Evolutionary conservation across 1,139 yeast species (phyloP).

Genomic region (Scheffersomyces titani): DNA sequence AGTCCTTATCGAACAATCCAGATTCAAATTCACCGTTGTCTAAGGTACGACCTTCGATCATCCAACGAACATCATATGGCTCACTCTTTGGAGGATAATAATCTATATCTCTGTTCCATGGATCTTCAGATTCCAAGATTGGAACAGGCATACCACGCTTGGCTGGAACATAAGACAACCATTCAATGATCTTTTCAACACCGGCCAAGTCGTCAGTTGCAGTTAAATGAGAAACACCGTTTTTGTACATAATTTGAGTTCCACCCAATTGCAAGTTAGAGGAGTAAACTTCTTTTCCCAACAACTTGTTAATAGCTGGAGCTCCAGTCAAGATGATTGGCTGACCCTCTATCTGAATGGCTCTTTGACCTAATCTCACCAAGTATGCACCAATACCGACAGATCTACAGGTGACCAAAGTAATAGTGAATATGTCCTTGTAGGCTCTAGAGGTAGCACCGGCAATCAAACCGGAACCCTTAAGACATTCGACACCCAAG

Average conservation of each 20-base stretch:
- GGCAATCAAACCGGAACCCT: slow-evolving; percentile 97
- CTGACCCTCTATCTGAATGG: slow-evolving; percentile 97
- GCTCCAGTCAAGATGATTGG: slow-evolving; percentile 99
- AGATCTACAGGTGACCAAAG: slow-evolving; percentile 96
- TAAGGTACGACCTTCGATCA: slow-evolving; percentile 79
- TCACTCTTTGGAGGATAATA: slow-evolving; percentile 73
- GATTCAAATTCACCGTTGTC: slow-evolving; percentile 71
- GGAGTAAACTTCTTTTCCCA: slow-evolving; percentile 96
- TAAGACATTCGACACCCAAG: slow-evolving; percentile 95
- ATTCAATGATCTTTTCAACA: slow-evolving; percentile 89
- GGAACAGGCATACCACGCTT: slow-evolving; percentile 91
- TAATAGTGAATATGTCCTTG: slow-evolving; percentile 93
- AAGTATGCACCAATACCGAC: slow-evolving; percentile 99
- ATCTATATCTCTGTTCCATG: slow-evolving; percentile 93
- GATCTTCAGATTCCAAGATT: slow-evolving; percentile 74
- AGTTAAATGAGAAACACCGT: slow-evolving; percentile 97
- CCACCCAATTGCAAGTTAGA: slow-evolving; percentile 98
- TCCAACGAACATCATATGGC: slow-evolving; percentile 90
- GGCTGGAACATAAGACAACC: slow-evolving; percentile 97
- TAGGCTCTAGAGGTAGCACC: slow-evolving; percentile 98
- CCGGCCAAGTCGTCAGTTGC: slow-evolving; percentile 96
- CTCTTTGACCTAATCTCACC: slow-evolving; percentile 97
- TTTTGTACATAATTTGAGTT: slow-evolving; percentile 96
- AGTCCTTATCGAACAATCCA: slow-evolving; percentile 88
- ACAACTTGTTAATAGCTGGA: slow-evolving; percentile 93